A percentile compares a stretch with the other conserved stretches of the same genome.
Evolutionary conservation across 495 filamentous ascomycete species (phyloP).

Genomic region (Sabuloglossum arenarium): DNA sequence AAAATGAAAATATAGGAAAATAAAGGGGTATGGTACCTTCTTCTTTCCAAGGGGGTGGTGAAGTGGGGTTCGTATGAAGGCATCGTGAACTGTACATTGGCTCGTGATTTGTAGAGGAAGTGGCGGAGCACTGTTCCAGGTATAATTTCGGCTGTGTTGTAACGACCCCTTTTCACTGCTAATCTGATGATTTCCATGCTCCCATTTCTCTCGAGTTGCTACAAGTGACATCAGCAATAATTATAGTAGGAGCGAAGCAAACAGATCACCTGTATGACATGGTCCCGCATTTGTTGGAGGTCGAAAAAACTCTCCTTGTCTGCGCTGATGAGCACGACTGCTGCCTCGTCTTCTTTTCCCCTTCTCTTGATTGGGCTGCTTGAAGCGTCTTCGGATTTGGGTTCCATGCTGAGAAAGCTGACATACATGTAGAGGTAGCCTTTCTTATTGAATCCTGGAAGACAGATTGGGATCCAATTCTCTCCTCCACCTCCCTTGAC

Average conservation of each 20-base stretch:
- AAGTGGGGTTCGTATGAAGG: constrained; percentile 61
- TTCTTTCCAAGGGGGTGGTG: constrained; percentile 35
- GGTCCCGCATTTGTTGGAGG: constrained; percentile 63
- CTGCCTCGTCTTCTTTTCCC: constrained; percentile 16
- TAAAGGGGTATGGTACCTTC: constrained; percentile 30
- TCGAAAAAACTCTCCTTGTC: constrained; percentile 88
- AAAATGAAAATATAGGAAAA: not conserved
- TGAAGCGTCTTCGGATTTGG: not conserved
- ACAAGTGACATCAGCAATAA: constrained; percentile 1
- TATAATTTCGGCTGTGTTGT: constrained; percentile 48
- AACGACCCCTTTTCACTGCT: constrained; percentile 50
- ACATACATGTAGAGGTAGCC: constrained; percentile 99
- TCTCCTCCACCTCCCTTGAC: constrained; percentile 81
- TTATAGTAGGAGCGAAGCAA: not conserved
- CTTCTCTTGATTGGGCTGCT: not conserved
- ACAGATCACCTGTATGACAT: constrained; percentile 38
- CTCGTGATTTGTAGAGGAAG: constrained; percentile 83
- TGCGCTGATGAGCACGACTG: constrained; percentile 77
- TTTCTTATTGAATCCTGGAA: constrained; percentile 91
- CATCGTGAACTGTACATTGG: constrained; percentile 92
- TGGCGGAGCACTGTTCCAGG: constrained; percentile 64
- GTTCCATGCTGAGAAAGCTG: constrained; percentile 43
- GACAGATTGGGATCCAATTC: constrained; percentile 91
- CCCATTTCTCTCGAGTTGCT: constrained; percentile 54
- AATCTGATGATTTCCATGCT: constrained; percentile 51